Percentiles rank a stretch among this genome's conserved stretches.
These are phyloP conservation scores for Cupressus sempervirens DNA, from an alignment of 75 land plant genomes.

Conservation along the genomic window DNA sequence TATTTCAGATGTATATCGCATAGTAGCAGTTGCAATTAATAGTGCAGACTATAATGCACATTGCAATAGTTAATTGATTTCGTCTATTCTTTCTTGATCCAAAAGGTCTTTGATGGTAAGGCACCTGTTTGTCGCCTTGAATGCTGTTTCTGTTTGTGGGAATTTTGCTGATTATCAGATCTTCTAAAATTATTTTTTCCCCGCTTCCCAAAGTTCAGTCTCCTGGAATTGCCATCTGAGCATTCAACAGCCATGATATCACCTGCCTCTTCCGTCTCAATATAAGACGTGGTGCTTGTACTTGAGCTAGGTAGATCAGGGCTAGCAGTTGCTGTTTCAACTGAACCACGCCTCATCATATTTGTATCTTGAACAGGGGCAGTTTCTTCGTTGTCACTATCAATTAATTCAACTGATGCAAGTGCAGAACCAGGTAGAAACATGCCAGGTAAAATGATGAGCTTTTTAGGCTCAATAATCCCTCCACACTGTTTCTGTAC, in stretches of 20 bases:
- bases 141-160: background rate
- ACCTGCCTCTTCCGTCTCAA: background rate
- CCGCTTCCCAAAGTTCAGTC: background rate
- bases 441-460: slow-evolving; percentile 55
- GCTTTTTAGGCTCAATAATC: slow-evolving; percentile 56
- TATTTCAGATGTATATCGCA: background rate
- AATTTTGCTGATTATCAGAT: background rate
- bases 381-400: background rate
- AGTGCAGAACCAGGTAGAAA: slow-evolving; percentile 25
- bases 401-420: slow-evolving; percentile 4
- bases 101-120: background rate
- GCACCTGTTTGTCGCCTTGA: background rate
- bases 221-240: background rate
- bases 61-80: background rate
- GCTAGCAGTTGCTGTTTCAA: background rate
- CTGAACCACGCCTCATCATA: background rate
- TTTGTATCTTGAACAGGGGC: background rate
- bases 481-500: slow-evolving; percentile 55
- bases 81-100: slow-evolving; percentile 12
- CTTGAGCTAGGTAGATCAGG: slow-evolving; percentile 9
- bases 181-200: background rate
- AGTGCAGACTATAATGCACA: background rate
- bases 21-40: background rate
- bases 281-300: background rate
- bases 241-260: background rate